A percentile compares a stretch with the other conserved stretches of the same genome.
These are phyloP conservation scores for Willaertia magna DNA, from an alignment of 208 protist genomes.

Conservation along the genomic window DNA sequence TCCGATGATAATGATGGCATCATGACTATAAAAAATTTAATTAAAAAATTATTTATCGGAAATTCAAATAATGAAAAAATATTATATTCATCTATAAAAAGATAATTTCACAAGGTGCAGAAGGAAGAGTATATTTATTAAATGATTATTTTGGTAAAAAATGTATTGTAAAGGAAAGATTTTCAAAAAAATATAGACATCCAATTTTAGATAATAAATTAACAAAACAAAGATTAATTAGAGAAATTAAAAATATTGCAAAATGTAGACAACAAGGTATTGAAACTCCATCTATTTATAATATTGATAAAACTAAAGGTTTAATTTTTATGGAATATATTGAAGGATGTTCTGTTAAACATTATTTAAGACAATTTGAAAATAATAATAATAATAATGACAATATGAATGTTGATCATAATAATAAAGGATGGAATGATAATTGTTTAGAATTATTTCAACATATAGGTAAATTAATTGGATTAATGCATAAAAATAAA, in stretches of 20 bases:
- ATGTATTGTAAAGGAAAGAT: slow-evolving; percentile 4
- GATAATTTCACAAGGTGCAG: background rate
- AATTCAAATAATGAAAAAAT: too few species aligned
- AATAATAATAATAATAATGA: background rate
- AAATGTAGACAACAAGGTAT: slow-evolving; percentile 3
- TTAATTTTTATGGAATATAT: slow-evolving; percentile 1
- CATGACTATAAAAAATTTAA: too few species aligned
- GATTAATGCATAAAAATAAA: slow-evolving; percentile 64
- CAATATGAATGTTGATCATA: background rate
- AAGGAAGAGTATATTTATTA: background rate
- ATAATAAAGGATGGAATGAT: background rate
- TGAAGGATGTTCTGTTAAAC: background rate
- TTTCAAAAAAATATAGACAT: slow-evolving; percentile 9
- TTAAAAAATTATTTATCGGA: too few species aligned
- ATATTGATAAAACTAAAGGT: background rate
- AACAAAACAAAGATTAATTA: background rate
- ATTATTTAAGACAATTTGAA: background rate
- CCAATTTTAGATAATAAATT: background rate
- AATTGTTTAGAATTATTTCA: background rate
- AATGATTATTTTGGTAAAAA: slow-evolving; percentile 1
- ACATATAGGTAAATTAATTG: slow-evolving; percentile 69
- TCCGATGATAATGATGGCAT: too few species aligned
- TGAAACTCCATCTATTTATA: background rate
- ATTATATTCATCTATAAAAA: background rate
- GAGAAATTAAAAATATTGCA: background rate